These are phyloP conservation scores for Ziziphus jujuba DNA, from an alignment of 306 rosid genomes.

Conservation along the genomic window DNA sequence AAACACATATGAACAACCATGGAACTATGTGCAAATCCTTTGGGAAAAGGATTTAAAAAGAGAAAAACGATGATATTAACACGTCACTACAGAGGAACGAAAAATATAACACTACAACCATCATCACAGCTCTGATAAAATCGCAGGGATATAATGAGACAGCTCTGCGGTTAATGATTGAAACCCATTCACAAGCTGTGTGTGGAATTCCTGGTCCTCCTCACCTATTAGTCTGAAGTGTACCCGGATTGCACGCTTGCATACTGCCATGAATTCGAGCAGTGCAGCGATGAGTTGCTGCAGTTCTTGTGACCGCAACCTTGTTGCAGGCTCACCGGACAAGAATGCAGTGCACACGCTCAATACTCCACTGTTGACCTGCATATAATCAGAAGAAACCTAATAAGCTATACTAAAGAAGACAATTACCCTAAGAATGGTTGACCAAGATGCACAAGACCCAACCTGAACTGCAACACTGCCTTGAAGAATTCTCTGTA, in stretches of 20 bases:
- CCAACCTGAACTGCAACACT: slow-evolving; percentile 95
- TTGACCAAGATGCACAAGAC: not conserved
- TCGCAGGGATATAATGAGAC: slow-evolving; percentile 96
- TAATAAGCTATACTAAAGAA: not conserved
- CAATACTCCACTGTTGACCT: slow-evolving; percentile 96
- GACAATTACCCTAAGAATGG: no score
- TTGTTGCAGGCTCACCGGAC: slow-evolving; percentile 95
- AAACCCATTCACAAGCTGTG: slow-evolving; percentile 95
- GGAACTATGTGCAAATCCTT: slow-evolving; percentile 31
- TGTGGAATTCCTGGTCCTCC: slow-evolving; percentile 98
- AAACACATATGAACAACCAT: slow-evolving; percentile 29
- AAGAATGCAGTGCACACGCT: slow-evolving; percentile 98
- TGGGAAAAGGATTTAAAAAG: not conserved
- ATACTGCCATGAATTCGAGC: slow-evolving; percentile 98
- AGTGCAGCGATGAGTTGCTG: slow-evolving; percentile 99
- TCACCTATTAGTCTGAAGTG: slow-evolving; percentile 93
- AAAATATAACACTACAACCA: slow-evolving; percentile 11
- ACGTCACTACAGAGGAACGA: slow-evolving; percentile 23
- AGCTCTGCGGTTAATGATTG: slow-evolving; percentile 94
- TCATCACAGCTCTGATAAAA: slow-evolving; percentile 80
- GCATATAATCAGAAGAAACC: slow-evolving; percentile 27
- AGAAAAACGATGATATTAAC: slow-evolving; percentile 34
- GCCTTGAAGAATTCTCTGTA: slow-evolving; percentile 99
- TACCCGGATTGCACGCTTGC: slow-evolving; percentile 96
- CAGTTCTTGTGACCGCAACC: slow-evolving; percentile 92